Evolutionary conservation across 2,329 filamentous ascomycete genomes (phyloP).

Genomic region (Colletotrichum lupini): DNA sequence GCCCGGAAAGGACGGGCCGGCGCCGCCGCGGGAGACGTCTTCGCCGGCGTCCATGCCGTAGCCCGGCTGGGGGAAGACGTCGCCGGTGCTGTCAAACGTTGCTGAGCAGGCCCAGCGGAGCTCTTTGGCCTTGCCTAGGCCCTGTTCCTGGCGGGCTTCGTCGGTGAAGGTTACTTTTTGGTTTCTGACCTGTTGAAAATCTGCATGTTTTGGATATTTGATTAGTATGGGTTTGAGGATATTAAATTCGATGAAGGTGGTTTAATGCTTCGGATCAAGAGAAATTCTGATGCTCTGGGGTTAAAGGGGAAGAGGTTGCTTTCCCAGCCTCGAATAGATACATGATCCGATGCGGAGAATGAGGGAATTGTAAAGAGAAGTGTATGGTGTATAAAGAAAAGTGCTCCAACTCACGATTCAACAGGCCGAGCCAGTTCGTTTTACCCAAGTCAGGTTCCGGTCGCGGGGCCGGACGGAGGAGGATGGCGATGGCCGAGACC

Average conservation of each 20-base stretch:
- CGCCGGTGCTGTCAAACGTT: slow-evolving; percentile 16
- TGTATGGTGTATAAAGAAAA: no score
- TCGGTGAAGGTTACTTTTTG: slow-evolving; percentile 22
- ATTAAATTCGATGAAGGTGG: no score
- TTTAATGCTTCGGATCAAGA: no score
- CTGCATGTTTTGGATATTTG: background rate
- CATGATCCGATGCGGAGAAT: no score
- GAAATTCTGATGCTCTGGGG: no score
- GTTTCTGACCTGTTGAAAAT: slow-evolving; percentile 27
- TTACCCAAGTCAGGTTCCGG: slow-evolving; percentile 42
- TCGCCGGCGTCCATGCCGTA: slow-evolving; percentile 42
- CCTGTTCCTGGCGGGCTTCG: slow-evolving; percentile 20
- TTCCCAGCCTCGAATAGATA: no score
- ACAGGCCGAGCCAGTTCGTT: slow-evolving; percentile 52
- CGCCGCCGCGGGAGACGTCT: slow-evolving; percentile 2
- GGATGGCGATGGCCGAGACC: slow-evolving; percentile 51
- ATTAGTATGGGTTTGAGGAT: no score
- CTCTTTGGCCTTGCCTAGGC: slow-evolving; percentile 26
- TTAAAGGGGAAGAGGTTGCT: background rate
- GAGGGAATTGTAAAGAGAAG: background rate
- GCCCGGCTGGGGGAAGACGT: slow-evolving; percentile 25
- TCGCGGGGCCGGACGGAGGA: slow-evolving; percentile 44
- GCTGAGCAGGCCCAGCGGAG: slow-evolving; percentile 30
- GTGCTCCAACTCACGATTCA: slow-evolving; percentile 46
- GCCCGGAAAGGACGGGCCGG: slow-evolving; percentile 23